A percentile compares a stretch with the other conserved stretches of the same genome.
phyloP scores from a whole-genome alignment of 352 stramenopile genomes.

The Nothophytophthora sp. region DNA sequence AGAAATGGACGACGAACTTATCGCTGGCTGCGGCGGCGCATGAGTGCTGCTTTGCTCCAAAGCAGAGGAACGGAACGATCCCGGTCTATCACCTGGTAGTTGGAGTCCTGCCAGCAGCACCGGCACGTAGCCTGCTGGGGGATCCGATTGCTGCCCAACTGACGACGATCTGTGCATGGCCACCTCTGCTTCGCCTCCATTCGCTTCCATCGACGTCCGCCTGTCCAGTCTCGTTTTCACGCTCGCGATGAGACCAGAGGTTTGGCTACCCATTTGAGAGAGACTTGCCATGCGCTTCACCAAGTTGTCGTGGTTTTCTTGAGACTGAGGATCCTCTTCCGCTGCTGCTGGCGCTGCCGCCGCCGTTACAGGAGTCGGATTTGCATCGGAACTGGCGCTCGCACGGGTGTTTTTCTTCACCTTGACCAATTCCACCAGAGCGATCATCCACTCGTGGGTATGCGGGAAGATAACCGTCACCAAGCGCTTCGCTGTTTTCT shows the following conservation, averaged over 20 bases:
- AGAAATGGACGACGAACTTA: neutral
- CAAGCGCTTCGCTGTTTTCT: slow-evolving; percentile 54
- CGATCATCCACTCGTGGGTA: slow-evolving; percentile 63
- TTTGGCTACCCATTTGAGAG: slow-evolving; percentile 59
- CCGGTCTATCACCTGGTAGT: slow-evolving; percentile 26
- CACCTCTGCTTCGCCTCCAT: slow-evolving; percentile 1
- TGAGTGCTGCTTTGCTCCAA: slow-evolving; percentile 13
- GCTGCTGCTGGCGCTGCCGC: neutral
- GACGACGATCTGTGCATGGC: slow-evolving; percentile 15
- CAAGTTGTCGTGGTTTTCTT: slow-evolving; percentile 48
- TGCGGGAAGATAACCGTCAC: slow-evolving; percentile 52
- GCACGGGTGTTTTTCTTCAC: slow-evolving; percentile 63
- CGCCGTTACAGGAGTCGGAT: neutral
- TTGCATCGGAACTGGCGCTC: slow-evolving; percentile 7
- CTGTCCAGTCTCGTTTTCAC: slow-evolving; percentile 39
- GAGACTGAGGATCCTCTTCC: slow-evolving; percentile 12
- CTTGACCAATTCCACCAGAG: slow-evolving; percentile 69
- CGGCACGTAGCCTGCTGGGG: slow-evolving; percentile 42
- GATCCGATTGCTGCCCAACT: slow-evolving; percentile 20
- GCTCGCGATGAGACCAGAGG: slow-evolving; percentile 56
- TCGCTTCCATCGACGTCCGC: slow-evolving; percentile 16
- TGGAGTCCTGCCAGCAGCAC: slow-evolving; percentile 53
- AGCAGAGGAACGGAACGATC: slow-evolving; percentile 22
- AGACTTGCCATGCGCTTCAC: slow-evolving; percentile 75
- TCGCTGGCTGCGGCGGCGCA: neutral